phyloP scores from a whole-genome alignment of 2,329 filamentous ascomycete genomes.

The Sporothrix globosa region DNA sequence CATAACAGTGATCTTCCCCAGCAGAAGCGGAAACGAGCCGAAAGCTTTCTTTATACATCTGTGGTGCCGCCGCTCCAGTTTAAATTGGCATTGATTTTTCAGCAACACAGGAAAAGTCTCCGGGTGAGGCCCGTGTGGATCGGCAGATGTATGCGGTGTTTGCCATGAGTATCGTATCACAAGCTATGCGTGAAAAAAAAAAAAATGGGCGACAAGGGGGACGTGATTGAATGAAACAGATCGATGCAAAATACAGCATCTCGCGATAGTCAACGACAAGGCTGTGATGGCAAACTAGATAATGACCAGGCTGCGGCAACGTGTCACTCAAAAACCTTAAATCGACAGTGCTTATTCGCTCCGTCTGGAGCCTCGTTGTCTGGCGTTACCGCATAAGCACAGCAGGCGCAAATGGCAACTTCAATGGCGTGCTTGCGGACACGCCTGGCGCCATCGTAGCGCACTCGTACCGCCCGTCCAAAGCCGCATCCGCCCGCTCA shows the following conservation, averaged over 20 bases:
- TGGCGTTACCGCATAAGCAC: slow-evolving; percentile 1
- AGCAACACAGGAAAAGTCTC: slow-evolving; percentile 22
- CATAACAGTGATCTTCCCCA: not conserved
- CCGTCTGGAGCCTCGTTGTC: slow-evolving; percentile 44
- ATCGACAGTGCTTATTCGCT: slow-evolving; percentile 26
- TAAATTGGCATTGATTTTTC: slow-evolving; percentile 15
- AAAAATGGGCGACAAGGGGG: not conserved
- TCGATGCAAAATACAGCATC: not conserved
- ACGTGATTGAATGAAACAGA: not conserved
- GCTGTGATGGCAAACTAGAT: slow-evolving; percentile 7
- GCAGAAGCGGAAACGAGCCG: not conserved
- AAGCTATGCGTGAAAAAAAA: not conserved
- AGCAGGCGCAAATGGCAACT: not conserved
- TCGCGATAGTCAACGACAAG: slow-evolving; percentile 12
- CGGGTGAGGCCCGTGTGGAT: not conserved
- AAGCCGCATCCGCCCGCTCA: not conserved
- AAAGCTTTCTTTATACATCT: not conserved
- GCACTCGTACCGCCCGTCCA: not conserved
- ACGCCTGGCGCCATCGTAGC: slow-evolving; percentile 12
- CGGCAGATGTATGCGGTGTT: slow-evolving; percentile 1
- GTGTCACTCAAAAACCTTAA: not conserved
- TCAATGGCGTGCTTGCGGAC: slow-evolving; percentile 22
- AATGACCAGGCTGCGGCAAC: slow-evolving; percentile 3
- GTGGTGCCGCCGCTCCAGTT: not conserved
- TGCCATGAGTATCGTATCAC: not conserved